Conservation (phyloP, 2,329 filamentous ascomycete species). For the Curvularia eragrostidis region DNA sequence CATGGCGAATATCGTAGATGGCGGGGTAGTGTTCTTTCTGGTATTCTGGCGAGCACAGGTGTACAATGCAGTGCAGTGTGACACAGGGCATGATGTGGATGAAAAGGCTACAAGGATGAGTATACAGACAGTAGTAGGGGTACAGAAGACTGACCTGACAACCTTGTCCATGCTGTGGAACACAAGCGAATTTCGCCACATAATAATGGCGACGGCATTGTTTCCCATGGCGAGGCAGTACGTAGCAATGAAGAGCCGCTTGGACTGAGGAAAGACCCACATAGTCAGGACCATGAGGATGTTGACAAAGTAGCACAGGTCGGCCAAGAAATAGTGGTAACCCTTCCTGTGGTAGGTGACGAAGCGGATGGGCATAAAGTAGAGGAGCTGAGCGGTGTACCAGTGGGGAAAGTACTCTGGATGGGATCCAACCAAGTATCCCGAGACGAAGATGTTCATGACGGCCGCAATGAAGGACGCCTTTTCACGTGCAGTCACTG, state of each 20-base stretch:
- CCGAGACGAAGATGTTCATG: slow-evolving; percentile 96
- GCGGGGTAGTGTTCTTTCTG: slow-evolving; percentile 80
- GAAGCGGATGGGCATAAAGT: slow-evolving; percentile 96
- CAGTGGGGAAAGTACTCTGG: slow-evolving; percentile 89
- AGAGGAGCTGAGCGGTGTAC: slow-evolving; percentile 86
- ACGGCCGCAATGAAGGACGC: slow-evolving; percentile 94
- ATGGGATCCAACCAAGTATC: slow-evolving; percentile 86
- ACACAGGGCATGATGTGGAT: slow-evolving; percentile 99
- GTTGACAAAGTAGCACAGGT: slow-evolving; percentile 99
- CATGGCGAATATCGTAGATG: slow-evolving; percentile 78
- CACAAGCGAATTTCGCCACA: slow-evolving; percentile 98
- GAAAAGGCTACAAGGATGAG: slow-evolving; percentile 69
- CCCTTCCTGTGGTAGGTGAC: slow-evolving; percentile 90
- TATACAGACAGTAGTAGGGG: neutral
- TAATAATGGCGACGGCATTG: slow-evolving; percentile 95
- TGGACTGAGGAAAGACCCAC: slow-evolving; percentile 90
- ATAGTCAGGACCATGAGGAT: slow-evolving; percentile 80
- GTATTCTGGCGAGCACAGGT: slow-evolving; percentile 71
- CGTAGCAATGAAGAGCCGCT: slow-evolving; percentile 87
- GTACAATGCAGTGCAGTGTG: slow-evolving; percentile 89
- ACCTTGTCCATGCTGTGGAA: slow-evolving; percentile 99
- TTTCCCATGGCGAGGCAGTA: slow-evolving; percentile 96
- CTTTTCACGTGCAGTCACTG: slow-evolving; percentile 90
- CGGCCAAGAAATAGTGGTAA: slow-evolving; percentile 89
- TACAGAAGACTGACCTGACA: slow-evolving; percentile 65